Evolutionary conservation across 2,329 filamentous ascomycete genomes (phyloP), one percentile per base, ranked within the genome.

Genomic region (Trichoderma sp.): DNA sequence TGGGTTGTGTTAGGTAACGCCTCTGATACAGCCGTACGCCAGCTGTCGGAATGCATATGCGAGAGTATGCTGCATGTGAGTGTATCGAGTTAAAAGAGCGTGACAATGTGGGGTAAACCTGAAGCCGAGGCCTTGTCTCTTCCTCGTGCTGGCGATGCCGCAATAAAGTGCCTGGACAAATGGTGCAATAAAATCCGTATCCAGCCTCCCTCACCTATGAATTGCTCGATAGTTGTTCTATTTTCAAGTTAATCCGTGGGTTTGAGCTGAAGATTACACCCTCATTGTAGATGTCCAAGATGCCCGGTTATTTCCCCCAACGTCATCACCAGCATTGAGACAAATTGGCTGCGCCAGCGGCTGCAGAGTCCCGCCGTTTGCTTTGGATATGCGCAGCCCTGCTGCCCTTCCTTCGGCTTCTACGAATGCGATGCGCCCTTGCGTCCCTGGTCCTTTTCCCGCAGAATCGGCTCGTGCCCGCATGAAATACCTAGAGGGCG

Each of bases 21-120:
- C 2, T 0, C 5, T 41, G 1, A 0, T 50, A 12, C 34, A 5
- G 1, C 3, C n/a, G 2, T 58, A 4, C 0, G 1, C 3, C 6
- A 1, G 2, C 28, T 57, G 28, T 21, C 30, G 7, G 3, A 24
- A 44, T 57, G 10, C 2, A 0, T 0, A 1, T 3, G 2, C 10
- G 54, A 3, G 34, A 12, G 6, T 43, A 56, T 43, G 21, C n/a
- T 3, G 7, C 3, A 44, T 43, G 26, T 3, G 4, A 3, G n/a
- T 14, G 26, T 2, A 56, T 56, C 1, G 21, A 0, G 0, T 19
- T 19, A 56, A 14, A 14, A 19, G 14, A 19, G 30, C 21, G 2
- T 17, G 0, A 12, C 28, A n/a, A 54, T n/a, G 14, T 54, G 51
- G 50, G 28, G n/a, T 17, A 54, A 30, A 39, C 39, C 28, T 54